Conservation (phyloP, 2,329 filamentous ascomycete genomes). For the Fusarium metavorans region DNA sequence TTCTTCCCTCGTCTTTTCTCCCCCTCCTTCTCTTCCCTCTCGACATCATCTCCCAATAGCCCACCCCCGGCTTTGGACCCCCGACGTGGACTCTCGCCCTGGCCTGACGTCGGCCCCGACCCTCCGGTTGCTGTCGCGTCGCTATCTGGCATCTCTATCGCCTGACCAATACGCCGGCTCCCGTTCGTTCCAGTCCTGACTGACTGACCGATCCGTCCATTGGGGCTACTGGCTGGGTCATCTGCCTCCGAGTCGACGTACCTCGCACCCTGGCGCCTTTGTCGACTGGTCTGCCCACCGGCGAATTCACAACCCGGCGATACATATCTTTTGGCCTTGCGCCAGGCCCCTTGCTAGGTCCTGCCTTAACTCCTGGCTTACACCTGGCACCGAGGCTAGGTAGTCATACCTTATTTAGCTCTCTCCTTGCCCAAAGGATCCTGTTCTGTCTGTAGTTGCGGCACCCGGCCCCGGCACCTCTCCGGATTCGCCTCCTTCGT, state of each 20-base stretch:
- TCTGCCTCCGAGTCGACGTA: constrained; percentile 35
- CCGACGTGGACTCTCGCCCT: constrained; percentile 10
- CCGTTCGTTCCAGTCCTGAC: constrained; percentile 30
- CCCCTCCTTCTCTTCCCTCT: background rate
- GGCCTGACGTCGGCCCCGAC: constrained; percentile 34
- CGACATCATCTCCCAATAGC: background rate
- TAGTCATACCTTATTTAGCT: constrained; percentile 23
- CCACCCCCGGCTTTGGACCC: constrained; percentile 2
- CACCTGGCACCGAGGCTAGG: constrained; percentile 13
- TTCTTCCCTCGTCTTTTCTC: constrained; percentile 11
- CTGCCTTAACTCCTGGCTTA: constrained; percentile 11
- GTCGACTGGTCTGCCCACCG: constrained; percentile 37
- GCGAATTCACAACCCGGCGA: constrained; percentile 22
- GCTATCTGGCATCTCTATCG: constrained; percentile 34
- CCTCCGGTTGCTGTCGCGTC: constrained; percentile 38
- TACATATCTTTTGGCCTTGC: constrained; percentile 27
- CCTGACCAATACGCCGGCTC: constrained; percentile 37
- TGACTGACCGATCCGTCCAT: constrained; percentile 26
- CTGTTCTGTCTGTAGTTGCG: constrained; percentile 20
- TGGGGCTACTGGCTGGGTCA: constrained; percentile 34
- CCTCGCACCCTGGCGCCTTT: constrained; percentile 34
- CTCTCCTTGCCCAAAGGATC: constrained; percentile 21
- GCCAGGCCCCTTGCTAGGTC: constrained; percentile 13
- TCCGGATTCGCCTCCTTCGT: constrained; percentile 42
- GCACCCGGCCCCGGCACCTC: constrained; percentile 39